Evolutionary conservation across 2,329 filamentous ascomycete species (phyloP).

Genomic region (Teratosphaeriaceae sp.): DNA sequence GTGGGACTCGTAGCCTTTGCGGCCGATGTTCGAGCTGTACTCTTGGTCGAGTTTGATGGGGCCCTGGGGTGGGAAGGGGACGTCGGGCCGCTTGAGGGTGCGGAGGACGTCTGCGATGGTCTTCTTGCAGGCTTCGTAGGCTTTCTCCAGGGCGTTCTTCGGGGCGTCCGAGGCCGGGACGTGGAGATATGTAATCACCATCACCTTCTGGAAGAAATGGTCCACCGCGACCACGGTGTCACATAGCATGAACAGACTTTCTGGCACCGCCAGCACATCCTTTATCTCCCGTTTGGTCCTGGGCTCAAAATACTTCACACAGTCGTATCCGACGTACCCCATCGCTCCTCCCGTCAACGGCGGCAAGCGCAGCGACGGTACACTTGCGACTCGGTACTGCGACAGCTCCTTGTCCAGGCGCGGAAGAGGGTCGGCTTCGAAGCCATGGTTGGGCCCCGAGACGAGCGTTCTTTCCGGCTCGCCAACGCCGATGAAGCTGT

Average conservation of each 20-base stretch:
- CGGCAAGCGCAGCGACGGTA: conserved; percentile 77
- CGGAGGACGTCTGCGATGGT: conserved; percentile 62
- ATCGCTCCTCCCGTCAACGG: conserved; percentile 87
- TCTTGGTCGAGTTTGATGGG: conserved; percentile 67
- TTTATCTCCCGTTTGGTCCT: conserved; percentile 80
- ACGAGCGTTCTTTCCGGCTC: conserved; percentile 70
- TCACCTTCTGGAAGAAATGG: conserved; percentile 86
- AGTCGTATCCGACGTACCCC: conserved; percentile 96
- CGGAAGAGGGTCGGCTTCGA: conserved; percentile 76
- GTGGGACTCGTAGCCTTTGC: conserved; percentile 81
- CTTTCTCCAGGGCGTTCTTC: conserved; percentile 50
- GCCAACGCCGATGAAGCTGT: conserved; percentile 92
- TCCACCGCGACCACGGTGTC: conserved; percentile 93
- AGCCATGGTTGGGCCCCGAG: conserved; percentile 81
- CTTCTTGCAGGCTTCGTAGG: conserved; percentile 62
- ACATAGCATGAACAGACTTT: conserved; percentile 95
- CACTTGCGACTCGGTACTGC: conserved; percentile 69
- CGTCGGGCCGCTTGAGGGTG: conserved; percentile 64
- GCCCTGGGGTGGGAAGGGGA: conserved; percentile 60
- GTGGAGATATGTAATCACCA: conserved; percentile 84
- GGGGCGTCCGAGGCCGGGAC: conserved; percentile 43
- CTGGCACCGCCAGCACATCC: conserved; percentile 81
- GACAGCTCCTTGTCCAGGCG: conserved; percentile 74
- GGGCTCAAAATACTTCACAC: conserved; percentile 95
- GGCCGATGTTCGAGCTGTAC: conserved; percentile 89